Conservation (phyloP, 2,329 filamentous ascomycete species). For the Cladosporium sp. region DNA sequence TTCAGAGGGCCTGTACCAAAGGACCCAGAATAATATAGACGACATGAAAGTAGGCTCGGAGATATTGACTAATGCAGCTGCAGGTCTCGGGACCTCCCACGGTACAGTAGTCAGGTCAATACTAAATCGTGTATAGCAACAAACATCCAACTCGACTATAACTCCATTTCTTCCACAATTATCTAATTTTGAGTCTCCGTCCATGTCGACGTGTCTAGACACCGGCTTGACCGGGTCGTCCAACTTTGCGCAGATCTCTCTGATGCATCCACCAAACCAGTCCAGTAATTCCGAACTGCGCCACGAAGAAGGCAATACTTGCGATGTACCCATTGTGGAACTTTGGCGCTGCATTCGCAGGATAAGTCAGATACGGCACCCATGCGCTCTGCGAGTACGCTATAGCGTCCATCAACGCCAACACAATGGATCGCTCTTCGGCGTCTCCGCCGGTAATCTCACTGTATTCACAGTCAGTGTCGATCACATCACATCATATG, state of each 20-base stretch:
- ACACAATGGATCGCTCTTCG: slow-evolving; percentile 67
- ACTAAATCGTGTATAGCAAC: not conserved
- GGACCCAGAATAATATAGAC: too few species aligned
- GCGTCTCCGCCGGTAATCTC: slow-evolving; percentile 59
- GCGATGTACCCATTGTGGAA: slow-evolving; percentile 40
- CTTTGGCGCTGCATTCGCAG: slow-evolving; percentile 11
- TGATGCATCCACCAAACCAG: slow-evolving; percentile 17
- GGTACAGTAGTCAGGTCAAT: too few species aligned
- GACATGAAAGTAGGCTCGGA: not conserved
- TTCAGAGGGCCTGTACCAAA: not conserved
- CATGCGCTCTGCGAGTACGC: slow-evolving; percentile 70
- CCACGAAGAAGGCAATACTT: slow-evolving; percentile 1
- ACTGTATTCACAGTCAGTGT: slow-evolving; percentile 12
- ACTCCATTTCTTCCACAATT: not conserved
- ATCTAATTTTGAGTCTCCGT: not conserved
- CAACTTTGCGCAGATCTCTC: slow-evolving; percentile 17
- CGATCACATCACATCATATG: not conserved
- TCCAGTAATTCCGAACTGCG: slow-evolving; percentile 9
- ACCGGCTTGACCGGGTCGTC: not conserved
- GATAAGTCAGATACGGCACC: slow-evolving; percentile 51
- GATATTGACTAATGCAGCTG: not conserved
- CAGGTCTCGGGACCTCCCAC: not conserved
- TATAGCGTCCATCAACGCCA: slow-evolving; percentile 69
- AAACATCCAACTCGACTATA: not conserved
- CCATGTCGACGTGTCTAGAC: not conserved